Evolutionary conservation across 2,329 filamentous ascomycete species (phyloP), one percentile per base, ranked within the genome.

Genomic region (Diaporthe nobilis): DNA sequence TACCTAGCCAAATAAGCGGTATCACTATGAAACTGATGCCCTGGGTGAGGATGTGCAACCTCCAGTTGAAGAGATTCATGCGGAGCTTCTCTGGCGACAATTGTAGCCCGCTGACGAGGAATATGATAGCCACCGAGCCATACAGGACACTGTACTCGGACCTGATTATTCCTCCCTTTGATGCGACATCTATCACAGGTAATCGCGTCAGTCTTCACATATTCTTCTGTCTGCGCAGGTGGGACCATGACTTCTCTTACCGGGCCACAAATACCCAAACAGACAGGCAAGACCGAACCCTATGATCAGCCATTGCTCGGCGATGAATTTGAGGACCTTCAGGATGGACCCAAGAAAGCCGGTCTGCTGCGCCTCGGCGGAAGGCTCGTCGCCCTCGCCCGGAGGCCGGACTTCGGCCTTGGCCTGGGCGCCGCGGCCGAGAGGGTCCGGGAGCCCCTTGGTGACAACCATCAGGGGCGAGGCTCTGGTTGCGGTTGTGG

Each of bases 21-120:
- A 93, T 91, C 34, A 94, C 83, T 3, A 94, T 84, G 80, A 94
- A 94, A 73, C 91, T 93, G 77, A 91, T 91, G 1, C 89, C 87
- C 80, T 95, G 93, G 1, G 93, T 91, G 37, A 94, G 86, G 13
- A 92, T 80, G 79, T 95, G 93, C 22, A 94, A 84, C 28, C 92
- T 89, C 92, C 91, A 94, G 75, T 93, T 92, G 73, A 87, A 87
- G 75, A 90, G 87, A 79, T 94, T 93, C 71, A 86, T 84, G 58
- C 89, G 83, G 13, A 94, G 85, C 79, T 94, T 90, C 47, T 87
- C 85, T 0, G 90, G 91, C 10, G 92, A 88, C 25, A 95, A 89
- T 71, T 93, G 93, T 79, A 94, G 88, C 4, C 93, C 93, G 73
- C 92, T 94, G 78, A 94, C 88, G 74, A 94, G 86, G 82, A 95